Conservation (phyloP, 306 rosid species). For the Castanea crenata region DNA sequence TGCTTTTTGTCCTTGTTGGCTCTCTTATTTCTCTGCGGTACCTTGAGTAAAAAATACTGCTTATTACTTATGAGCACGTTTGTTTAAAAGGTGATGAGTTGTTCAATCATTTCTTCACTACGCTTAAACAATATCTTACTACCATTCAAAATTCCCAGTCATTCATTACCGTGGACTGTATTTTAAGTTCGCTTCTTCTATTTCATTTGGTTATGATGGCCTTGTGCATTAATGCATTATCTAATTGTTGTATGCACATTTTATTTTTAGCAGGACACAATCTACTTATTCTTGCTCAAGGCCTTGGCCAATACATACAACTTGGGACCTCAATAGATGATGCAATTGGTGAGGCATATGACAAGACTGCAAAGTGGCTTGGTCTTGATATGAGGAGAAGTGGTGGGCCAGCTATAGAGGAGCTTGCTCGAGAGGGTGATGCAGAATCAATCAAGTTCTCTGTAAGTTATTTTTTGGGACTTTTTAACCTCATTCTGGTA, state of each 20-base stretch:
- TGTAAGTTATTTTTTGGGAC: conserved; percentile 44
- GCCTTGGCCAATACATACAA: conserved; percentile 85
- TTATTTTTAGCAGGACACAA: conserved; percentile 81
- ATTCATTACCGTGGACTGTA: background rate
- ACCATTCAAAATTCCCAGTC: background rate
- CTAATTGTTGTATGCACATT: conserved; percentile 5
- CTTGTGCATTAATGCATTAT: conserved; percentile 10
- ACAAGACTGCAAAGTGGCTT: conserved; percentile 97
- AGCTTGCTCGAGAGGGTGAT: conserved; percentile 86
- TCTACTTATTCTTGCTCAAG: conserved; percentile 79
- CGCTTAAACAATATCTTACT: background rate
- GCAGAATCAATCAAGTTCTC: conserved; percentile 72
- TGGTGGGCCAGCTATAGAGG: conserved; percentile 97
- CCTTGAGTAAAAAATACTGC: background rate
- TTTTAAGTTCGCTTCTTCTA: conserved; percentile 2
- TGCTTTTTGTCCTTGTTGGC: conserved; percentile 1
- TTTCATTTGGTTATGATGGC: conserved; percentile 15
- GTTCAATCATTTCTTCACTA: background rate
- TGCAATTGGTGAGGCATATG: conserved; percentile 97
- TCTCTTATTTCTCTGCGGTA: background rate
- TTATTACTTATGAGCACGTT: background rate
- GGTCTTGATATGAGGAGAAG: conserved; percentile 96
- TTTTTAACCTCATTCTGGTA: background rate
- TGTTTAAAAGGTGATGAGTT: background rate
- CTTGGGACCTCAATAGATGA: conserved; percentile 97